These are phyloP conservation scores for Fusarium equiseti DNA, from an alignment of 2,329 filamentous ascomycete species.

Conservation along the genomic window DNA sequence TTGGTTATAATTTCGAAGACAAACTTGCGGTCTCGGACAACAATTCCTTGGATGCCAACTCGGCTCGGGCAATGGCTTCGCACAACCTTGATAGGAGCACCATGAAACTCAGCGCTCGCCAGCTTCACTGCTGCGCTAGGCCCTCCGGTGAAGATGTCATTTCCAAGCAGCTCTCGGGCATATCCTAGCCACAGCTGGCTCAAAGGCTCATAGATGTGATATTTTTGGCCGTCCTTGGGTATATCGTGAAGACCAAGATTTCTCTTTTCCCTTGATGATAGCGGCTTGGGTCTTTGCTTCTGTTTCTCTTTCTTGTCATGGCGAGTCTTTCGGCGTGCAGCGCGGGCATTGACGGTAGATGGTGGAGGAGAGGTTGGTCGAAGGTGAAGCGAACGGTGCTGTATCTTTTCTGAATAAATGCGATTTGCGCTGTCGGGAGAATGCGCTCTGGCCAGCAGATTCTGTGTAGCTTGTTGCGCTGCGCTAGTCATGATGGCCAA, in stretches of 20 bases:
- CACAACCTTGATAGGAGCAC: slow-evolving; percentile 84
- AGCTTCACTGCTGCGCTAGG: slow-evolving; percentile 77
- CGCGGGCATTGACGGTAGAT: slow-evolving; percentile 66
- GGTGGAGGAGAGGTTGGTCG: slow-evolving; percentile 78
- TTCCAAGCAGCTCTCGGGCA: slow-evolving; percentile 81
- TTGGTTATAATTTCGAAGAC: slow-evolving; percentile 86
- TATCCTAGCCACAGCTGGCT: slow-evolving; percentile 87
- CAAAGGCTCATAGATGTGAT: slow-evolving; percentile 81
- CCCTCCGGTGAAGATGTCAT: slow-evolving; percentile 68
- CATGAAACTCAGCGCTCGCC: slow-evolving; percentile 89
- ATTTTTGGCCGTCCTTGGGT: slow-evolving; percentile 70
- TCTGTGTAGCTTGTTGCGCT: slow-evolving; percentile 62
- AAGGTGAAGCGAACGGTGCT: slow-evolving; percentile 83
- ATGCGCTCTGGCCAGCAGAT: slow-evolving; percentile 82
- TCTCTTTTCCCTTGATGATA: slow-evolving; percentile 85
- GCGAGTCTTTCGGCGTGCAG: slow-evolving; percentile 65
- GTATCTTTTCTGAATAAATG: slow-evolving; percentile 85
- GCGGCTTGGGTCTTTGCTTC: slow-evolving; percentile 70
- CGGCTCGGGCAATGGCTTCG: slow-evolving; percentile 83
- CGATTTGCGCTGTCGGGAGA: slow-evolving; percentile 76
- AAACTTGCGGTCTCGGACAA: slow-evolving; percentile 88
- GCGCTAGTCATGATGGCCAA: slow-evolving; percentile 51
- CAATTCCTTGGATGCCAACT: slow-evolving; percentile 87
- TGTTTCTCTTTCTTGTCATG: slow-evolving; percentile 60
- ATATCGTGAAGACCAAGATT: slow-evolving; percentile 79